phyloP scores from a whole-genome alignment of 2,329 filamentous ascomycete genomes.

The Metarhizium sp. region DNA sequence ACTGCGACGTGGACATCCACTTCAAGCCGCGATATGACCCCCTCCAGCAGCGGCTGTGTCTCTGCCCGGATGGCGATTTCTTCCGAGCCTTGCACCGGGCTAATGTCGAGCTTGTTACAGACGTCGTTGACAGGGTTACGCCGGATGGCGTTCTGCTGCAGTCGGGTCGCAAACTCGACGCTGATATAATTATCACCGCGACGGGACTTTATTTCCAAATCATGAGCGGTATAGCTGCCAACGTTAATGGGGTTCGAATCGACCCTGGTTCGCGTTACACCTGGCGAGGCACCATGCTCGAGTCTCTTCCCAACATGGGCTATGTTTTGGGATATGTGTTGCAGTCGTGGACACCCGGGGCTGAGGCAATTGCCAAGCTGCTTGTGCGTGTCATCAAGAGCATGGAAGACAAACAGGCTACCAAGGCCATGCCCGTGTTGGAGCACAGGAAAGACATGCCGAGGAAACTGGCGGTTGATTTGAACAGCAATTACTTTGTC shows the following conservation, averaged over 20 bases:
- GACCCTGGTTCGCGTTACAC: slow-evolving; percentile 40
- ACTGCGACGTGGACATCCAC: slow-evolving; percentile 47
- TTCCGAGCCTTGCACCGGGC: slow-evolving; percentile 36
- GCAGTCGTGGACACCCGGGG: slow-evolving; percentile 58
- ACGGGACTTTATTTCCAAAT: slow-evolving; percentile 55
- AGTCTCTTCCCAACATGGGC: slow-evolving; percentile 54
- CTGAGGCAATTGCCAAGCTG: slow-evolving; percentile 40
- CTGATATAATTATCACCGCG: slow-evolving; percentile 61
- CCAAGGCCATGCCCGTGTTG: slow-evolving; percentile 35
- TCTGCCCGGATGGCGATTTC: slow-evolving; percentile 50
- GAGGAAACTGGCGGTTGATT: slow-evolving; percentile 15
- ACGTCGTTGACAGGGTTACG: slow-evolving; percentile 41
- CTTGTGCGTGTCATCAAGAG: slow-evolving; percentile 40
- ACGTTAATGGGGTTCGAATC: slow-evolving; percentile 44
- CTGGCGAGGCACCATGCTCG: slow-evolving; percentile 58
- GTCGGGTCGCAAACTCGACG: slow-evolving; percentile 40
- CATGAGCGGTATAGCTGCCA: slow-evolving; percentile 41
- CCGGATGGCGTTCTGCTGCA: slow-evolving; percentile 35
- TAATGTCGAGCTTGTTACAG: slow-evolving; percentile 40
- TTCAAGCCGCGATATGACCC: slow-evolving; percentile 57
- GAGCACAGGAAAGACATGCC: slow-evolving; percentile 15
- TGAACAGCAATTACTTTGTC: slow-evolving; percentile 25
- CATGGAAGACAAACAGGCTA: slow-evolving; percentile 39
- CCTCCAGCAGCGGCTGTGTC: slow-evolving; percentile 68
- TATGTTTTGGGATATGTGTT: slow-evolving; percentile 57